Percentiles rank a stretch among this genome's conserved stretches.
These are phyloP conservation scores for Penicillium sclerotiorum DNA, from an alignment of 2,329 filamentous ascomycete species.

Conservation along the genomic window DNA sequence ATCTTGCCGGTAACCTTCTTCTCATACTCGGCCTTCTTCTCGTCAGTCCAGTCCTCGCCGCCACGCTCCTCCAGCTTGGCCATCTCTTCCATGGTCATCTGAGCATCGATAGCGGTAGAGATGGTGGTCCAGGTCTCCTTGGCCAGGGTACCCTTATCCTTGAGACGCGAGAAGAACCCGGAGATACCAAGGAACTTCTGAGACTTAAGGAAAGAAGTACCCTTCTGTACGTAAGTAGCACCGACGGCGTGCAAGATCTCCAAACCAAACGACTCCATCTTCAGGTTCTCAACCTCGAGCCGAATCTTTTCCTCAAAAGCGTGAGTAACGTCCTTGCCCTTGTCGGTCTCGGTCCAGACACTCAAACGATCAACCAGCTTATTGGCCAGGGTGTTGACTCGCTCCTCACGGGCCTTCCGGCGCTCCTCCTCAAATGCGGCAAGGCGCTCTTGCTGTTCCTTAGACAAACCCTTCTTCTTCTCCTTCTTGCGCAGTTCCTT, in stretches of 20 bases:
- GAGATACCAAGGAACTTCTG: constrained; percentile 97
- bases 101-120: constrained; percentile 90
- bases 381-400: constrained; percentile 77
- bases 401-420: constrained; percentile 79
- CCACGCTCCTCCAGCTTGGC: constrained; percentile 91
- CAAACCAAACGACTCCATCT: constrained; percentile 98
- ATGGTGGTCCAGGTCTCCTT: constrained; percentile 99
- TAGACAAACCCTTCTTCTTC: constrained; percentile 86
- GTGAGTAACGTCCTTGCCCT: constrained; percentile 76
- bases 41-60: constrained; percentile 97
- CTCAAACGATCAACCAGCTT: constrained; percentile 89
- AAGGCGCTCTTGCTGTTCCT: constrained; percentile 92
- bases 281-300: constrained; percentile 94
- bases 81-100: constrained; percentile 99
- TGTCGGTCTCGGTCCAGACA: constrained; percentile 97
- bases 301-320: constrained; percentile 94
- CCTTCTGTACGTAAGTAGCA: constrained; percentile 85
- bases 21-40: constrained; percentile 95
- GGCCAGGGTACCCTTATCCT: constrained; percentile 93
- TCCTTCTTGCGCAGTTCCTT: constrained; percentile 76
- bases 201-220: constrained; percentile 82
- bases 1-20: constrained; percentile 97
- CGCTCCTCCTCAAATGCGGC: constrained; percentile 87
- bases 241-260: constrained; percentile 97
- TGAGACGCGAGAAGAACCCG: constrained; percentile 90